phyloP scores from a whole-genome alignment of 2,329 filamentous ascomycete genomes.

The Colletotrichum simmondsii region DNA sequence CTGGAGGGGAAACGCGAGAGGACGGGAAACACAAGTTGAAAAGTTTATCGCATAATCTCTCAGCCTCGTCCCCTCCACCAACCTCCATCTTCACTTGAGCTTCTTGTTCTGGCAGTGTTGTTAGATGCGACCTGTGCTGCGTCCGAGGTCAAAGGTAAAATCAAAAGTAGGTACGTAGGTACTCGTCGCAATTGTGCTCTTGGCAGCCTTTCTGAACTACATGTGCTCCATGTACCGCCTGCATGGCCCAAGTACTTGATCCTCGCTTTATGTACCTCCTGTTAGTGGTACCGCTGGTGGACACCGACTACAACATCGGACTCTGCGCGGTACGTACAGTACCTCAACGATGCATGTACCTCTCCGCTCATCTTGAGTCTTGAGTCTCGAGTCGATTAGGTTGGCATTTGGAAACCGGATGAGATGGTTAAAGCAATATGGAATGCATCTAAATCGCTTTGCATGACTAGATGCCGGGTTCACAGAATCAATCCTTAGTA shows the following conservation, averaged over 20 bases:
- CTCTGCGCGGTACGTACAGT: constrained; percentile 31
- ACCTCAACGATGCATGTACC: constrained; percentile 14
- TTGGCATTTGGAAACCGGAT: background rate
- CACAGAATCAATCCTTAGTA: background rate
- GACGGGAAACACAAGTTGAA: background rate
- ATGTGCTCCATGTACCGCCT: constrained; percentile 22
- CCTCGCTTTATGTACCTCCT: constrained; percentile 24
- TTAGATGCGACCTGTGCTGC: background rate
- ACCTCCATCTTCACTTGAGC: background rate
- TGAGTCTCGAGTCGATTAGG: background rate
- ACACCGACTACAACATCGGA: constrained; percentile 27
- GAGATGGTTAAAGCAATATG: background rate
- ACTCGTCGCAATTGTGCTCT: background rate
- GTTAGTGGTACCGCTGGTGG: constrained; percentile 31
- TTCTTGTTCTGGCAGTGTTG: background rate
- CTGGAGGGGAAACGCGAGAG: background rate
- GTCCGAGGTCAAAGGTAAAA: background rate
- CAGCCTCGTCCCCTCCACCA: background rate
- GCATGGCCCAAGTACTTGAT: constrained; percentile 23
- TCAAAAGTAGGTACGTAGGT: background rate
- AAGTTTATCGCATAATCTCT: background rate
- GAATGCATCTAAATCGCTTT: background rate
- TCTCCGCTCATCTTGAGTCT: background rate
- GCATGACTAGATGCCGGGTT: background rate
- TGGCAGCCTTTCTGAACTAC: background rate